phyloP scores from a whole-genome alignment of 2,329 filamentous ascomycete genomes.

The Fusarium incarnatum region DNA sequence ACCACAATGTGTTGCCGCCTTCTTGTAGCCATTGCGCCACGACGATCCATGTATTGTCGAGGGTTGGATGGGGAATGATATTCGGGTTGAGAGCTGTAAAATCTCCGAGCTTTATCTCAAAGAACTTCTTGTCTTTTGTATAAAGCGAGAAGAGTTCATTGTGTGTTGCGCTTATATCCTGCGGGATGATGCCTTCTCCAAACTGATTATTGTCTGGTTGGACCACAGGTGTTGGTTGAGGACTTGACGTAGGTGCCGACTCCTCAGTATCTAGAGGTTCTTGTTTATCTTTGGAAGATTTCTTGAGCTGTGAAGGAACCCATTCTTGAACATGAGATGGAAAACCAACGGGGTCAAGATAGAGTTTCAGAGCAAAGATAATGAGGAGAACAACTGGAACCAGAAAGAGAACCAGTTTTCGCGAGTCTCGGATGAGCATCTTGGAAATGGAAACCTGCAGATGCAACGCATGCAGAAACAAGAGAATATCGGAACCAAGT shows the following conservation, averaged over 20 bases:
- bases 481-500: constrained; percentile 6
- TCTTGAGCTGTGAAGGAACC: constrained; percentile 15
- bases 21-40: constrained; percentile 59
- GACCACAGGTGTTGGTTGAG: neutral
- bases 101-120: constrained; percentile 60
- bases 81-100: constrained; percentile 64
- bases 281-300: neutral
- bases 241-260: neutral
- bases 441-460: constrained; percentile 5
- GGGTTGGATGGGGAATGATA: constrained; percentile 65
- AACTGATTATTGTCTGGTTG: neutral
- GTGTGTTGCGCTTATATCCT: constrained; percentile 39
- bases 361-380: constrained; percentile 45
- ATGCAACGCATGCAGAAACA: neutral
- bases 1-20: constrained; percentile 47
- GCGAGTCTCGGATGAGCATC: constrained; percentile 51
- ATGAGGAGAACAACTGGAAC: constrained; percentile 48
- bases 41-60: constrained; percentile 62
- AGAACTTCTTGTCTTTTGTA: constrained; percentile 60
- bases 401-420: constrained; percentile 48
- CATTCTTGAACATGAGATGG: constrained; percentile 10
- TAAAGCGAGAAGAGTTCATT: constrained; percentile 60
- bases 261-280: neutral
- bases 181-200: neutral
- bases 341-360: constrained; percentile 15